phyloP scores from a whole-genome alignment of 345 rosid species.

The Anastatica hierochuntica region DNA sequence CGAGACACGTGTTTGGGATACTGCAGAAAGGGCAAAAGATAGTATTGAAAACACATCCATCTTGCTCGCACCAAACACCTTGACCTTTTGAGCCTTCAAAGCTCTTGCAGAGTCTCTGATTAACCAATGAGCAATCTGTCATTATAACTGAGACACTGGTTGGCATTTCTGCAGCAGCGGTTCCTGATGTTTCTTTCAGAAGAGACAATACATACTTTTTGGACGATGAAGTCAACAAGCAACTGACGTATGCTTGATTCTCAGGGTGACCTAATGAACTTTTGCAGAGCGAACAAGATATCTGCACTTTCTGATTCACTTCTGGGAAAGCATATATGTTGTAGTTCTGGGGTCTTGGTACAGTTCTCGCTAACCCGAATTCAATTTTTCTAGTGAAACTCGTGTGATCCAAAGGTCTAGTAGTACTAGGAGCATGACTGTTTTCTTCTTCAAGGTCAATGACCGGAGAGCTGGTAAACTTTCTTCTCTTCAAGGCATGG shows the following conservation, averaged over 20 bases:
- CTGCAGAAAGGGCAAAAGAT: constrained; percentile 77
- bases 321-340: constrained; percentile 25
- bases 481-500: constrained; percentile 52
- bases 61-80: constrained; percentile 67
- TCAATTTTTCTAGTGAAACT: constrained; percentile 41
- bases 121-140: constrained; percentile 46
- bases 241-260: constrained; percentile 38
- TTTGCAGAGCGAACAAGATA: constrained; percentile 62
- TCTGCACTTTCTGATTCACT: constrained; percentile 37
- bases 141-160: constrained; percentile 45
- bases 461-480: constrained; percentile 29
- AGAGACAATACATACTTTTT: constrained; percentile 53
- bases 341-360: constrained; percentile 22
- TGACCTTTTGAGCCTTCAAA: constrained; percentile 27
- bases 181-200: constrained; percentile 29
- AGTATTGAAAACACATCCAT: constrained; percentile 78
- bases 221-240: constrained; percentile 46
- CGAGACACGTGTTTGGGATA: constrained; percentile 46
- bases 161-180: constrained; percentile 21
- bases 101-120: constrained; percentile 38
- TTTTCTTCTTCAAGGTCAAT: constrained; percentile 30
- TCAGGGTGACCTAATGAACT: constrained; percentile 56
- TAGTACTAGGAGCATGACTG: constrained; percentile 17
- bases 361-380: constrained; percentile 35
- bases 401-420: constrained; percentile 17